Base-by-base conservation (phyloP, 805 yeast genomes). In the Schizosaccharomyces lindneri region DNA sequence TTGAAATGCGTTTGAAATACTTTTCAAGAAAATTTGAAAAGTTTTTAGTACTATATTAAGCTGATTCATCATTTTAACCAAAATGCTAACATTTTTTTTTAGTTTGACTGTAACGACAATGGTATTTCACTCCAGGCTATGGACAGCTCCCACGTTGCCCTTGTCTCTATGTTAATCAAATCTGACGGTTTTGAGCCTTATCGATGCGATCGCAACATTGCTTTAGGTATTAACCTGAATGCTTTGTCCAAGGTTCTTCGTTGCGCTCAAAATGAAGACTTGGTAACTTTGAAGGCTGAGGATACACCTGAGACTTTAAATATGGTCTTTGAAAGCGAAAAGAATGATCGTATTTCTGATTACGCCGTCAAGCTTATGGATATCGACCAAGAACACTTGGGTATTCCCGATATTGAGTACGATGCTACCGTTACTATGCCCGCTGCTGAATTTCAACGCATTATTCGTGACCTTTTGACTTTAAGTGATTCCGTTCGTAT, bases 121-220 rank as follows among this genome's bases (percentile, higher is more conserved):
- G 98, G 98, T 66, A 84, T 93, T 69, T 84, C 94, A 11, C 90
- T 94, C 27, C 97, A 93, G 76, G 97, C 98, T 32, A 93, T 93
- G 67, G 98, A 93, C 74, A 94, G 88, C 71, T 88, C 98, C 32
- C 87, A 97, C 78, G 96, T 93, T 63, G 79, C 89, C 65, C 79
- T 93, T 65, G 95, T 90, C 51, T 85, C 95, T 24, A 76, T 93
- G 65, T 80, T 86, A 67, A 84, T 93, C 66, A 95, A 94, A 63
- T 81, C 83, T 65, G 89, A 85, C 64, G 89, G 95, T 13, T 93
- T 93, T 76, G 78, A 81, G 64, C 90, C 85, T 67, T 93, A 85
- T 77, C 84, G 98, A 78, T 89, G 97, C 74, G 98, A 93, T 75
- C 83, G 93, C 70, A 87, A 86, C 66, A 78, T 89, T 67, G 87